Percentiles rank a stretch among this genome's conserved stretches.
Evolutionary conservation across 495 filamentous ascomycete genomes (phyloP).

Genomic region (Xylaria flabelliformis): DNA sequence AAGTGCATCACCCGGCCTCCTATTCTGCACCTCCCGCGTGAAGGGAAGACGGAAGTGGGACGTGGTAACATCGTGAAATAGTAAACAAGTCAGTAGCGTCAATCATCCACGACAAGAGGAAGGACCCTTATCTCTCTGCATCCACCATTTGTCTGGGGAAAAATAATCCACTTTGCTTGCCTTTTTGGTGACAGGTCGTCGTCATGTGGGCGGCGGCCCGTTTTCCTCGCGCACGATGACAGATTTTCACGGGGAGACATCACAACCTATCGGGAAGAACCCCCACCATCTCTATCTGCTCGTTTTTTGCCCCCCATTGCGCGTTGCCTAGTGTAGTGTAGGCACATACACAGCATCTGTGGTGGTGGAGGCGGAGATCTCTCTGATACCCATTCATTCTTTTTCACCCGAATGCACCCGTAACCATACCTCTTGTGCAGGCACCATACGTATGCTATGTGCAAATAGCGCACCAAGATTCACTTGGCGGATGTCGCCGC

Average conservation of each 20-base stretch:
- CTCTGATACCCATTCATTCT: neutral
- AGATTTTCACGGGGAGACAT: slow-evolving; percentile 8
- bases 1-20: neutral
- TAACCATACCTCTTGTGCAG: neutral
- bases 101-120: slow-evolving; percentile 9
- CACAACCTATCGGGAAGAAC: slow-evolving; percentile 12
- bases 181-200: slow-evolving; percentile 8
- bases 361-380: slow-evolving; percentile 16
- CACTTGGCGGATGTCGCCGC: slow-evolving; percentile 6
- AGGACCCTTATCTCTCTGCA: slow-evolving; percentile 14
- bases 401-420: slow-evolving; percentile 15
- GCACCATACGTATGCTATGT: neutral
- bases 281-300: neutral
- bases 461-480: slow-evolving; percentile 20
- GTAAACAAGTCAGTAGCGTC: neutral
- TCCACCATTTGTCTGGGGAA: slow-evolving; percentile 21
- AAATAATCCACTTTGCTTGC: neutral
- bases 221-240: slow-evolving; percentile 14
- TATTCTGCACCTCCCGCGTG: slow-evolving; percentile 8
- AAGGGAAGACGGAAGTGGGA: slow-evolving; percentile 14
- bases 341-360: slow-evolving; percentile 13
- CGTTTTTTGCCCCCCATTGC: neutral
- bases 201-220: slow-evolving; percentile 13
- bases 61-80: slow-evolving; percentile 22
- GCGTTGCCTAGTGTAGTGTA: neutral